Evolutionary conservation across 805 yeast genomes (phyloP).

Genomic region (Schwanniomyces vanrijiae): DNA sequence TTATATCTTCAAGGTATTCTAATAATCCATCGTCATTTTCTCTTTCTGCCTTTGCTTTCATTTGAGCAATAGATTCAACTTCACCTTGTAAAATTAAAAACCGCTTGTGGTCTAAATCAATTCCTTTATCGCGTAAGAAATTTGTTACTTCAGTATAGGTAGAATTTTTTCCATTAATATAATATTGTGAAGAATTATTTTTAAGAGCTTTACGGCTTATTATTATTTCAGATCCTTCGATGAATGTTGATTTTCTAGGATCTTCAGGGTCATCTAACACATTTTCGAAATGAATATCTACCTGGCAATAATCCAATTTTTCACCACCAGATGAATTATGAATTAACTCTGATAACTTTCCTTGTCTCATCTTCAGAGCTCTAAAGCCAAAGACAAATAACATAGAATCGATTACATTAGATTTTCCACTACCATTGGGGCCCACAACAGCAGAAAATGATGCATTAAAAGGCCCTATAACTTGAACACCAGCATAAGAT

Average conservation of each 20-base stretch:
- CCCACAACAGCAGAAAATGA: conserved; percentile 98
- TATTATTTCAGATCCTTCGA: conserved; percentile 59
- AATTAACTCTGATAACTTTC: conserved; percentile 86
- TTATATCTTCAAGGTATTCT: conserved; percentile 94
- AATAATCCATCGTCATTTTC: conserved; percentile 91
- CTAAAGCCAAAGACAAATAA: conserved; percentile 96
- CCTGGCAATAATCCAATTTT: conserved; percentile 73
- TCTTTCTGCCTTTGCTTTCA: conserved; percentile 95
- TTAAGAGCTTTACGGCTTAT: conserved; percentile 78
- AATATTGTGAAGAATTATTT: conserved; percentile 78
- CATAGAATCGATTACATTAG: conserved; percentile 95
- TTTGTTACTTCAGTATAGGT: conserved; percentile 77
- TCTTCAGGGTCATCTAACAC: conserved; percentile 57
- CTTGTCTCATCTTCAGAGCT: conserved; percentile 95
- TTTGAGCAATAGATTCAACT: conserved; percentile 96
- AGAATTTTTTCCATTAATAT: conserved; percentile 66
- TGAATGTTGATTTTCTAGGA: conserved; percentile 25
- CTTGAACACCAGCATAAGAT: conserved; percentile 91
- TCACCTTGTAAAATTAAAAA: conserved; percentile 96
- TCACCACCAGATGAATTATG: conserved; percentile 76
- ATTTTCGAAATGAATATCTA: conserved; percentile 83
- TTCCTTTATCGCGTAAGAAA: conserved; percentile 75
- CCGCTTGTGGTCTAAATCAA: conserved; percentile 92
- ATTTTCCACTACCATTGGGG: conserved; percentile 97
- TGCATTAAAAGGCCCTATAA: conserved; percentile 90